phyloP scores from a whole-genome alignment of 2,329 filamentous ascomycete species.

The Cytospora leucostoma region DNA sequence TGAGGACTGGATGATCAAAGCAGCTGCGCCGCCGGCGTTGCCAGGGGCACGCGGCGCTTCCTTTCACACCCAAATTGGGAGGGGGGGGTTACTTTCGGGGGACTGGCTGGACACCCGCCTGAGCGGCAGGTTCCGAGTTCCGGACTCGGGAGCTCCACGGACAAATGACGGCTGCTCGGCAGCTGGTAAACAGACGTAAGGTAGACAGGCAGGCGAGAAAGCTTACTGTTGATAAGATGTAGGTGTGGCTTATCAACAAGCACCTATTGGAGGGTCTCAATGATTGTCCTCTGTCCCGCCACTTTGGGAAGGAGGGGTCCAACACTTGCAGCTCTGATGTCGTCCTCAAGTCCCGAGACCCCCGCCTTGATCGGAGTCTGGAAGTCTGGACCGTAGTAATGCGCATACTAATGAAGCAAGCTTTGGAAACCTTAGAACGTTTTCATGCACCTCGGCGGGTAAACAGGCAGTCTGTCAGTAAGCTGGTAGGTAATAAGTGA shows the following conservation, averaged over 20 bases:
- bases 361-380: not conserved
- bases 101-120: not conserved
- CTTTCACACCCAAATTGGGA: too few relatives aligned
- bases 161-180: not conserved
- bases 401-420: too few relatives aligned
- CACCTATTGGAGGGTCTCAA: not conserved
- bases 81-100: not conserved
- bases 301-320: constrained; percentile 25
- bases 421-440: too few relatives aligned
- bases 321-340: too few relatives aligned
- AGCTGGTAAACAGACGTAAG: not conserved
- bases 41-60: too few relatives aligned
- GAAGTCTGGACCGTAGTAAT: not conserved
- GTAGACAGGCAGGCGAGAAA: not conserved
- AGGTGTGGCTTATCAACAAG: not conserved
- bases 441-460: too few relatives aligned
- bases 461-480: too few relatives aligned
- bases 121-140: not conserved
- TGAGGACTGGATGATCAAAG: too few relatives aligned
- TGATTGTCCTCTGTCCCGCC: not conserved
- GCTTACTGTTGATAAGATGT: too few relatives aligned
- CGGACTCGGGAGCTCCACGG: not conserved
- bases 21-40: too few relatives aligned
- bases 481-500: not conserved
- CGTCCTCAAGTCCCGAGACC: too few relatives aligned